Base-by-base conservation (phyloP, 768 basidiomycete species). In the Pisolithus tinctorius region DNA sequence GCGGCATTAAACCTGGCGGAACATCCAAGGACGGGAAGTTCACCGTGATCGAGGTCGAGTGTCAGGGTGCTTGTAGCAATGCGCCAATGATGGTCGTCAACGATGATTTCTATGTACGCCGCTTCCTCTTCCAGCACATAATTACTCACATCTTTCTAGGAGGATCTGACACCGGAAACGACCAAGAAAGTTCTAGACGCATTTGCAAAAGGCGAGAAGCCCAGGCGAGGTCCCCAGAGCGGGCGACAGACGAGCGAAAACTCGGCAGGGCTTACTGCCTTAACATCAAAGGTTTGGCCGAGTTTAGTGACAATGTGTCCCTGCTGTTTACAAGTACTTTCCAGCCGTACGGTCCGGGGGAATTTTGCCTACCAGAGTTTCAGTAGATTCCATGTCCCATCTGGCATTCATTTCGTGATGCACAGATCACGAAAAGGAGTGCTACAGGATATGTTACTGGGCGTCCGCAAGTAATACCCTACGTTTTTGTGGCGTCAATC, bases 21-120 rank as follows among this genome's bases (percentile, higher is more conserved):
- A 94, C 94, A n/a, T 96, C 96, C 11, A 79, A 81, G 67, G 93
- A 99, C 64, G 88, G 90, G 39, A 97, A 95, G 70, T 99, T 97
- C 71, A 96, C 96, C 9, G 84, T 98, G 40, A 79, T 99, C 51
- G 96, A 99, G 70, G 96, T 98, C 27, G 96, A 99, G 72, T 99
- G 96, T 70, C 86, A 97, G 63, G 96, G 96, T 51, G 95, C 96
- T 49, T 99, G 96, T 74, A 91, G 88, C 61, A 99, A 97, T 71
- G 96, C 93, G 26, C 92, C 90, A 42, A 98, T 98, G 96, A 76
- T 99, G 69, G 93, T 85, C 54, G 78, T 99, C 61, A 86, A 87
- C 26, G 96, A 99, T 63, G 93, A 98, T 68, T 99, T 93, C 74
- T 99, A 96, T 67, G 93, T 92, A 63, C 55, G 87, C 71, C 62